Base-by-base conservation (phyloP, 2,329 filamentous ascomycete species). In the Ceratocystis destructans region DNA sequence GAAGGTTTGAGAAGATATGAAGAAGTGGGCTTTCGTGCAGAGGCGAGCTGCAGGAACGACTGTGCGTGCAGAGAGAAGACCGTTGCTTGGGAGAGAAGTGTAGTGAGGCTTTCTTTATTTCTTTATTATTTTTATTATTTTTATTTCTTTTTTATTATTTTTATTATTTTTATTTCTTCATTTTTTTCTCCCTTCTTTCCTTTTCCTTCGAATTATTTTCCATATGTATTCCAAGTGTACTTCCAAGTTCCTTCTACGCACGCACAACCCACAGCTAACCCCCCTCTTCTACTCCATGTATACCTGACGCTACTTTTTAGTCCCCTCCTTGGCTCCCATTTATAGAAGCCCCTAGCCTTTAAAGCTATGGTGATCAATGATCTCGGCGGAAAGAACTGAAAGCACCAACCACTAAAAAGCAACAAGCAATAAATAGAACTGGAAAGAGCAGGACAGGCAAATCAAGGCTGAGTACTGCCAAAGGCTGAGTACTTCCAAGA, bases 21-120 rank as follows among this genome's bases (percentile, higher is more conserved):
- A 61, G 20, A 57, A 65, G 50, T 41, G 41, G 46, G 28, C 15
- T 45, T 37, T 65, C 37, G 33, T 59, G 64, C 64, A 65, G 64
- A 65, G 41, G 25, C 64, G 64, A 65, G 50, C 53, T 65, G 64
- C 64, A 65, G 64, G 64, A 65, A 65, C 64, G 22, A 55, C 50
- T 48, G 46, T 50, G 37, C 41, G 20, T 31, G 63, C 41, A 37
- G 28, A n/a, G 28, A 22, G 48, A 12, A 25, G 48, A 25, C 20
- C 20, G 17, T n/a, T 48, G 46, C 17, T n/a, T 48, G 48, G 46
- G 46, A 22, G 45, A 20, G 46, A 7, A 7, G 48, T 12, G 8
- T 53, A 28, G 5, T 53, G n/a, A 10, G 8, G 3, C 2, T 2
- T 53, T 53, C 5, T 53, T 3, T 3, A 10, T 7, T 12, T 22